Base-by-base conservation (phyloP, 345 rosid genomes). In the Boechera stricta region DNA sequence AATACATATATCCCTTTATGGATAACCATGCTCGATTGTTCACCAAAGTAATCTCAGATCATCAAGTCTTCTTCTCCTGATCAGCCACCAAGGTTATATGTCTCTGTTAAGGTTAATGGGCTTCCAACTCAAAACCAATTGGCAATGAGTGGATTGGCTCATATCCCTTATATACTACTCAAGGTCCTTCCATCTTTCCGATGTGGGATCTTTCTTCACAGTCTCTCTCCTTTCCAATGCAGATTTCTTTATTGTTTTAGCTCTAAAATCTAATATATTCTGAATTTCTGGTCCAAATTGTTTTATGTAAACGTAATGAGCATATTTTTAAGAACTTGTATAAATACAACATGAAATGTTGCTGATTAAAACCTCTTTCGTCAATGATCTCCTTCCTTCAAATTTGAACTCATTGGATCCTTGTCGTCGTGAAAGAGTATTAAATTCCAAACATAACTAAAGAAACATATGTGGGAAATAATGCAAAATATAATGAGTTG, bases 41-140 rank as follows among this genome's bases (percentile, higher is more conserved):
- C 12, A 44, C 21, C 55, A 12, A 35, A 57, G 8, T 44, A 57
- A 32, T 58, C 56, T 45, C 44, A 12, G 74, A 57, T 57, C 55
- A 57, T 42, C 74, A 44, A 47, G 65, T 70, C 56, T 32, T 57
- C 44, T 71, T 58, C 45, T 57, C 74, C 47, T 71, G 47, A 39
- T 9, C 42, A 58, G 15, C 56, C 32, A 71, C 45, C 66, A 71
- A 58, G 56, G 15, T 71, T 3, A 44, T 32, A 13, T 70, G 5
- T 29, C 10, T 36, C 3, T 70, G n/a, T n/a, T n/a, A n/a, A n/a
- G n/a, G n/a, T n/a, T n/a, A n/a, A n/a, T n/a, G n/a, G n/a, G n/a
- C n/a, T n/a, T n/a, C n/a, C n/a, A n/a, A n/a, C n/a, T n/a, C n/a
- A n/a, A n/a, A n/a, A n/a, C n/a, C n/a, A n/a, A n/a, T n/a, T n/a